A percentile compares a stretch with the other conserved stretches of the same genome.
Evolutionary conservation across 73 alveolate genomes (phyloP).

Genomic region (Halteria grandinella): DNA sequence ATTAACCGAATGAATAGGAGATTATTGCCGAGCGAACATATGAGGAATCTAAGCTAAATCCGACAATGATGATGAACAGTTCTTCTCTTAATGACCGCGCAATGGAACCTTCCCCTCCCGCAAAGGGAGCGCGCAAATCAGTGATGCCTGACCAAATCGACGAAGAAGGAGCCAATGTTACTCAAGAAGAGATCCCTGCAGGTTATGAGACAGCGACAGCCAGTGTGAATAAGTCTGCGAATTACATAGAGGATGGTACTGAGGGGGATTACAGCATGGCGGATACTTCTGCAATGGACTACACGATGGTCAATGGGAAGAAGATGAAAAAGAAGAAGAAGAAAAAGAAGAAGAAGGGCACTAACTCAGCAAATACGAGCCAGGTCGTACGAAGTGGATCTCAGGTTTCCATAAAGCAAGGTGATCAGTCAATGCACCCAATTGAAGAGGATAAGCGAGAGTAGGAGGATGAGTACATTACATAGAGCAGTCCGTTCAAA

Average conservation of each 20-base stretch:
- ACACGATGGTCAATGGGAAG: constrained; percentile 49
- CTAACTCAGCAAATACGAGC: too few species aligned
- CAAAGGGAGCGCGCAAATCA: not conserved
- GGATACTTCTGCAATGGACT: constrained; percentile 40
- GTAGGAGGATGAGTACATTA: too few species aligned
- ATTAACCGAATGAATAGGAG: not conserved
- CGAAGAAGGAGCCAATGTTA: not conserved
- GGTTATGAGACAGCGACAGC: not conserved
- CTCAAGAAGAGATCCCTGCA: not conserved
- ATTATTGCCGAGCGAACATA: not conserved
- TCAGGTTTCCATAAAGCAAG: not conserved
- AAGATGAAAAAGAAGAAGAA: constrained; percentile 43
- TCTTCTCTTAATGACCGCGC: not conserved
- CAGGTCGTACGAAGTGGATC: not conserved
- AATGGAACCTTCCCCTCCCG: not conserved
- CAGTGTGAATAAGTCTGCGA: not conserved
- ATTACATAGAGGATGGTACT: constrained; percentile 7
- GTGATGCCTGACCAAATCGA: not conserved
- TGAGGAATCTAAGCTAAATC: not conserved
- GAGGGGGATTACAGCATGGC: too few species aligned
- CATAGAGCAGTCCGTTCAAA: too few species aligned
- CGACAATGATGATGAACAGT: not conserved
- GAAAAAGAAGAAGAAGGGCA: constrained; percentile 49
- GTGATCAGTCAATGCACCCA: too few species aligned
- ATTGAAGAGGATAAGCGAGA: too few species aligned